phyloP scores from a whole-genome alignment of 495 filamentous ascomycete species.

The Aspergillus indologenus region DNA sequence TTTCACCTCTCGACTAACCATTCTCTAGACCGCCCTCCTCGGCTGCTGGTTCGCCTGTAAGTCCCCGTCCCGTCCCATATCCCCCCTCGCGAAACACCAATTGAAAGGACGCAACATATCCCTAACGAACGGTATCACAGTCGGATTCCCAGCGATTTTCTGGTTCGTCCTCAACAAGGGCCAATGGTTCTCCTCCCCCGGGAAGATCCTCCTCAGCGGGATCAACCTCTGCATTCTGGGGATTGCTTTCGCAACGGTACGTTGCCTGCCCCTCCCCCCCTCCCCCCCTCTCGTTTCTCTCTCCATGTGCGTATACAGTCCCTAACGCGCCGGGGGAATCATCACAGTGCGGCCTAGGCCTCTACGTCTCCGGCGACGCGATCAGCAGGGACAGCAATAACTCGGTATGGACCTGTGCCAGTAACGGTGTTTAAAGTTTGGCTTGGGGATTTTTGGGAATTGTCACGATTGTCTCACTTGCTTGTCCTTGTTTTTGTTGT shows the following conservation, averaged over 20 bases:
- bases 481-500: too few species aligned
- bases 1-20: conserved; percentile 10
- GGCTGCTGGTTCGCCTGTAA: conserved; percentile 41
- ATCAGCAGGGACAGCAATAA: conserved; percentile 31
- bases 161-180: conserved; percentile 53
- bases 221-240: conserved; percentile 51
- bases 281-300: too few species aligned
- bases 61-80: background rate
- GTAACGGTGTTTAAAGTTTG: conserved; percentile 13
- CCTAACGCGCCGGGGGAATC: conserved; percentile 6
- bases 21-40: conserved; percentile 29
- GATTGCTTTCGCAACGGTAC: conserved; percentile 40
- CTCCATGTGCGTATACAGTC: background rate
- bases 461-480: too few species aligned
- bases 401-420: conserved; percentile 32
- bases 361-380: conserved; percentile 36
- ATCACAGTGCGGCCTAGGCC: conserved; percentile 34
- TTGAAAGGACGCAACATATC: too few species aligned
- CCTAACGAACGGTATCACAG: too few species aligned
- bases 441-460: too few species aligned
- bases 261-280: background rate
- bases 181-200: conserved; percentile 34
- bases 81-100: background rate
- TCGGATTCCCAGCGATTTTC: conserved; percentile 36
- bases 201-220: conserved; percentile 43